phyloP scores from a whole-genome alignment of 2,329 filamentous ascomycete species.

The Tolypocladium tundrense region DNA sequence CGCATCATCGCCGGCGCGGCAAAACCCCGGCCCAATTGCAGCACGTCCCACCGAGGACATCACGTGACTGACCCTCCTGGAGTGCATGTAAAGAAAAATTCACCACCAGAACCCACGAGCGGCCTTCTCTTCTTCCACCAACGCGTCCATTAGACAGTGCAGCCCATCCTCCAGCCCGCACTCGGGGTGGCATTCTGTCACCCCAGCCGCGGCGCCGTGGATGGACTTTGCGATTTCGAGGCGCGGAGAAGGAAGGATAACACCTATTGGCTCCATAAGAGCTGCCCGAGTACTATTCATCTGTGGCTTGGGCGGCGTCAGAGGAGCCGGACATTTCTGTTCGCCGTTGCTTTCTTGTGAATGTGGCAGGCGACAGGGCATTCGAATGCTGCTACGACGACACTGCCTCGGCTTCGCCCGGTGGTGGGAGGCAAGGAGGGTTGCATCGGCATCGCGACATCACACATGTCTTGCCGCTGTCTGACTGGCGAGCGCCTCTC shows the following conservation, averaged over 20 bases:
- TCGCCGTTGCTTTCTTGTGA: background rate
- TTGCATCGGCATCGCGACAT: background rate
- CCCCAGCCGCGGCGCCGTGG: conserved; percentile 48
- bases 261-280: conserved; percentile 41
- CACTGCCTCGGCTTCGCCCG: background rate
- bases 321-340: conserved; percentile 26
- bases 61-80: conserved; percentile 5
- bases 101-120: background rate
- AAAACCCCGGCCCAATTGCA: background rate
- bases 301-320: conserved; percentile 30
- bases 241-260: conserved; percentile 39
- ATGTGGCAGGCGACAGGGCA: background rate
- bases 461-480: background rate
- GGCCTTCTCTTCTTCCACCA: conserved; percentile 34
- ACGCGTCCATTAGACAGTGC: conserved; percentile 84
- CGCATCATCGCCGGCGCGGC: background rate
- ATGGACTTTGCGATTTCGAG: conserved; percentile 51
- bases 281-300: conserved; percentile 40
- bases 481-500: background rate
- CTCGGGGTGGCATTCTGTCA: conserved; percentile 59
- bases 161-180: conserved; percentile 54
- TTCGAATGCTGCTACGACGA: background rate
- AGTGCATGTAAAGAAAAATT: background rate
- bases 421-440: background rate
- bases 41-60: background rate